Base-by-base conservation (phyloP, 148 eudicot genomes). In the Oxyria digyna region DNA sequence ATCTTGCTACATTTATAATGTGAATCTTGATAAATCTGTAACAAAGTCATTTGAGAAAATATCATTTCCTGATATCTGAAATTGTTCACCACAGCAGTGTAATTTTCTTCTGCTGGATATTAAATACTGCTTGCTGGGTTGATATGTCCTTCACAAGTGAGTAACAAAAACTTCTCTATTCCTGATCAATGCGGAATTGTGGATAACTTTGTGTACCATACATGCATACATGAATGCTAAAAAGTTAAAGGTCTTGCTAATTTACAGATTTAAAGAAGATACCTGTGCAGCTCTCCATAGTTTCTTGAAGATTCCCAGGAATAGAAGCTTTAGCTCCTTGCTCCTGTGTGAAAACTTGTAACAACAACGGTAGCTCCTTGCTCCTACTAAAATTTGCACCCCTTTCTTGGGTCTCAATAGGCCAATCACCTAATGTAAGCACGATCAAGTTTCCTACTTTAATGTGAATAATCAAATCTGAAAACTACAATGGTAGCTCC, bases 181-280 rank as follows among this genome's bases (percentile, higher is more conserved):
- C 4, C n/a, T 57, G 42, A 33, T 38, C 42, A 17, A 9, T n/a
- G n/a, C n/a, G n/a, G n/a, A n/a, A n/a, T n/a, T 35, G 24, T 33
- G 14, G 67, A 20, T 40, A 31, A 70, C 42, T 31, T 33, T 33
- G 37, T 33, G 37, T 33, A 76, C 84, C 8, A 78, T 68, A 8
- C 8, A 45, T 35, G 40, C n/a, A n/a, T n/a, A n/a, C n/a, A n/a
- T n/a, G n/a, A n/a, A n/a, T n/a, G n/a, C n/a, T n/a, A 27, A 18
- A 27, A 62, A 62, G 10, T 14, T 27, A 4, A 62, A 3, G 32
- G 24, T 33, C 4, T 64, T 64, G 7, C 24, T 64, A 15, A 23
- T 83, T 64, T 79, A 77, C 91, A 90, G 96, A 43, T 84, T 83
- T 78, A 80, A 78, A 37, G 68, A 54, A 4, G 87, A 83, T 68